A percentile compares a stretch with the other conserved stretches of the same genome.
Conservation (phyloP, 306 rosid species). For the Rosa multiflora region DNA sequence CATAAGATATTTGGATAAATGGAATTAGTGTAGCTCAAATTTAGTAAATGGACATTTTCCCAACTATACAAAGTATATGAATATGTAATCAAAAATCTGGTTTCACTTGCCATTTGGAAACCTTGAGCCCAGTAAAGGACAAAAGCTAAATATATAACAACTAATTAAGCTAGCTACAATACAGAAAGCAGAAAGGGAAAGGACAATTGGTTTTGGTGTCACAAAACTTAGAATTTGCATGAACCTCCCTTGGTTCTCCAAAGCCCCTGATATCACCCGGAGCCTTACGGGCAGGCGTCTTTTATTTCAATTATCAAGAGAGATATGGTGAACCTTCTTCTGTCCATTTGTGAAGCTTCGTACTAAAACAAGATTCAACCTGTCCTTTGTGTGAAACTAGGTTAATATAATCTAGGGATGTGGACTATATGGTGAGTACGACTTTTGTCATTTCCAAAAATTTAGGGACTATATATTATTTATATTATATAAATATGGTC, state of each 20-base stretch:
- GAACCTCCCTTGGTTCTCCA: constrained; percentile 28
- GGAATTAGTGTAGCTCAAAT: no score
- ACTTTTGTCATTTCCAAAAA: background rate
- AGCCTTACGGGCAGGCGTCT: background rate
- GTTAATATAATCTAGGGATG: background rate
- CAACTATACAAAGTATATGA: no score
- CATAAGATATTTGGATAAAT: no score
- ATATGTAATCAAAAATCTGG: background rate
- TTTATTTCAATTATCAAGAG: background rate
- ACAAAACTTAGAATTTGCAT: no score
- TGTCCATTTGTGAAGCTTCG: constrained; percentile 3
- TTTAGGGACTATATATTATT: no score
- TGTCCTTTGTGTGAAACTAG: background rate
- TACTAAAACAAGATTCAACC: background rate
- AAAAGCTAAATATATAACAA: background rate
- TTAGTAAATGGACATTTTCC: no score
- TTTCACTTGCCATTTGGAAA: background rate
- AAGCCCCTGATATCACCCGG: constrained; percentile 11
- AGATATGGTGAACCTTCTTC: no score
- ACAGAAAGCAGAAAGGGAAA: background rate
- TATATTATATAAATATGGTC: no score
- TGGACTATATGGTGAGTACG: background rate
- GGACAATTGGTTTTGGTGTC: no score
- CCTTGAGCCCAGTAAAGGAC: background rate
- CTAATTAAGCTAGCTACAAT: no score